These are phyloP conservation scores for Elongisporangium undulatum DNA, from an alignment of 352 stramenopile genomes.

Conservation along the genomic window DNA sequence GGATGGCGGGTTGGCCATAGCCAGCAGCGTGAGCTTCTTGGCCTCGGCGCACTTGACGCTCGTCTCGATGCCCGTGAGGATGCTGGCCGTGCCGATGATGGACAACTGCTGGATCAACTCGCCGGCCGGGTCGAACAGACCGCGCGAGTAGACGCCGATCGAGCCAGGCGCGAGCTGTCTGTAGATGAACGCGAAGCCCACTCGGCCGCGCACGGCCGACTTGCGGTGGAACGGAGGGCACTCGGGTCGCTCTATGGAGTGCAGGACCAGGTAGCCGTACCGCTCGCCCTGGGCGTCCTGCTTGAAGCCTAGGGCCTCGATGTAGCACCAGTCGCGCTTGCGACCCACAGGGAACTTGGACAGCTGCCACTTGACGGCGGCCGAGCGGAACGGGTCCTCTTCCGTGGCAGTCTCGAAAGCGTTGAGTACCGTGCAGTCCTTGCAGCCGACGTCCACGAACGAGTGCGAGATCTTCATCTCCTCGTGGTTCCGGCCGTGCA, in stretches of 20 bases:
- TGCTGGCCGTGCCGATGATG: slow-evolving; percentile 21
- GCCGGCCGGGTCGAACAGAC: slow-evolving; percentile 38
- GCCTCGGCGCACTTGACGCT: slow-evolving; percentile 30
- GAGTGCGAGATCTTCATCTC: slow-evolving; percentile 33
- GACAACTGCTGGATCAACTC: slow-evolving; percentile 20
- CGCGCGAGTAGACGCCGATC: slow-evolving; percentile 31
- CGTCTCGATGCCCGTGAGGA: slow-evolving; percentile 32
- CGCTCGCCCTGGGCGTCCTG: slow-evolving; percentile 17
- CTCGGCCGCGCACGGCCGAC: slow-evolving; percentile 22
- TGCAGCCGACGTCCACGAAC: slow-evolving; percentile 25
- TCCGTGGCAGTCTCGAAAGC: slow-evolving; percentile 20
- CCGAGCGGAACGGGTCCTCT: slow-evolving; percentile 33
- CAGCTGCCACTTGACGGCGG: slow-evolving; percentile 43
- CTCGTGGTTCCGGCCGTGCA: slow-evolving; percentile 21
- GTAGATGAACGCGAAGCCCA: slow-evolving; percentile 34
- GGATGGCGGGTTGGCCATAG: slow-evolving; percentile 4
- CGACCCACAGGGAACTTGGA: slow-evolving; percentile 24
- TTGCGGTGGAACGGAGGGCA: slow-evolving; percentile 28
- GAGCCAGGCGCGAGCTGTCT: slow-evolving; percentile 21
- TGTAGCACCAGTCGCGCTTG: slow-evolving; percentile 29
- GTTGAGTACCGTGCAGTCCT: slow-evolving; percentile 36
- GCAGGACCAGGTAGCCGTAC: slow-evolving; percentile 42
- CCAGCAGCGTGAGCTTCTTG: slow-evolving; percentile 47
- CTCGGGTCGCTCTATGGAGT: slow-evolving; percentile 27
- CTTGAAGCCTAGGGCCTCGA: slow-evolving; percentile 35